Conservation (phyloP, 2,329 filamentous ascomycete genomes). For the Aspergillus thermomutatus region DNA sequence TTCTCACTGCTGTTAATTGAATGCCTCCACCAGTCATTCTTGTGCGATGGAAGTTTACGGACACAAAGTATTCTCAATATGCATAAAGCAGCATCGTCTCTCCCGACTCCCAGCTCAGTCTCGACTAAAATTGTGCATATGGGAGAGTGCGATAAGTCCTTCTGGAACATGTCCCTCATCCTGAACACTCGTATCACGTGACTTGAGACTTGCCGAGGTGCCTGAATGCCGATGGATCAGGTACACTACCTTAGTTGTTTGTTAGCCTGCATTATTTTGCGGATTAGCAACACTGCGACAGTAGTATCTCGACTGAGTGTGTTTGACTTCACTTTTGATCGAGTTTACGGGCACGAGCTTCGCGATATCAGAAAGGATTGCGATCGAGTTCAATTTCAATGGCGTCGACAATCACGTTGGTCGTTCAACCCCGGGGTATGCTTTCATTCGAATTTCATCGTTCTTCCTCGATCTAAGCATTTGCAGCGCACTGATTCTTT, state of each 20-base stretch:
- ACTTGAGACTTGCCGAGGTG: neutral
- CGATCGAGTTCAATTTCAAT: slow-evolving; percentile 18
- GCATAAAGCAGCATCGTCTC: neutral
- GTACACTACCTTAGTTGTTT: neutral
- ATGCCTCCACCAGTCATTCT: neutral
- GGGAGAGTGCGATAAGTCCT: neutral
- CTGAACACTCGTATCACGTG: slow-evolving; percentile 2
- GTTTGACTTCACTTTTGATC: neutral
- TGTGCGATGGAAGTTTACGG: neutral
- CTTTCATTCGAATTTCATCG: slow-evolving; percentile 1
- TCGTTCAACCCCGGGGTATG: slow-evolving; percentile 43
- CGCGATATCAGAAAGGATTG: neutral
- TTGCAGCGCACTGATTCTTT: slow-evolving; percentile 12
- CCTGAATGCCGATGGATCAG: neutral
- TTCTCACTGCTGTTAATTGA: neutral
- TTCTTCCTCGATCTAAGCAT: neutral
- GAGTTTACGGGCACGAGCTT: neutral
- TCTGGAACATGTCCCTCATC: neutral
- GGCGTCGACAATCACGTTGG: slow-evolving; percentile 38
- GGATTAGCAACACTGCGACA: neutral
- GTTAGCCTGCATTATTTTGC: neutral
- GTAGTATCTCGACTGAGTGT: neutral
- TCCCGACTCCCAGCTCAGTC: neutral
- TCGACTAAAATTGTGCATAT: neutral
- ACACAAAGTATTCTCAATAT: neutral